Conservation (phyloP, 164 flowering plant species). For the Litsea cubeba region DNA sequence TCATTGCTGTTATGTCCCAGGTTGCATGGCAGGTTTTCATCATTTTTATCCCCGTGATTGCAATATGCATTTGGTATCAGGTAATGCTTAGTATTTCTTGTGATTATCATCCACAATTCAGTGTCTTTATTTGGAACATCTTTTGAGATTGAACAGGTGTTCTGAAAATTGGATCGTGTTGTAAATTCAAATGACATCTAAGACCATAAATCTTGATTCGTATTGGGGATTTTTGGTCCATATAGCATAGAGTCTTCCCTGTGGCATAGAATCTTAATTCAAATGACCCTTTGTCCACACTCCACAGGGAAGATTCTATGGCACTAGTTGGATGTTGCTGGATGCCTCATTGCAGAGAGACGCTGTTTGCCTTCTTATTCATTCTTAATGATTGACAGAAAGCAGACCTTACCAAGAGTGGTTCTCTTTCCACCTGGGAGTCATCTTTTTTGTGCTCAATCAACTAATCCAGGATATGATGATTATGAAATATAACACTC, state of each 20-base stretch:
- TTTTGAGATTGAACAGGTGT: neutral
- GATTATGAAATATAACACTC: too few relatives aligned
- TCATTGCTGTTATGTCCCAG: slow-evolving; percentile 85
- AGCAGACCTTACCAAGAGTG: neutral
- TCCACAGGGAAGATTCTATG: neutral
- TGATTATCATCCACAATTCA: neutral
- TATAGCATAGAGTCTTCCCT: neutral
- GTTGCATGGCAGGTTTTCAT: slow-evolving; percentile 87
- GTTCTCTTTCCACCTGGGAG: neutral
- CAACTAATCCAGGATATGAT: neutral
- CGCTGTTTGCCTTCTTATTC: neutral
- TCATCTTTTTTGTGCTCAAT: neutral
- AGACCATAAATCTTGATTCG: neutral
- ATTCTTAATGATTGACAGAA: neutral
- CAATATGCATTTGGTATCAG: slow-evolving; percentile 72
- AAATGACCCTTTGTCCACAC: neutral
- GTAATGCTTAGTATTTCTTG: slow-evolving; percentile 28
- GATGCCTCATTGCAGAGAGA: neutral
- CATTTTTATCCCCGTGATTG: slow-evolving; percentile 64
- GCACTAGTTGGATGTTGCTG: neutral
- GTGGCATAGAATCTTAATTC: neutral
- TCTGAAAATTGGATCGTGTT: too few relatives aligned
- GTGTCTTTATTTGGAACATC: neutral
- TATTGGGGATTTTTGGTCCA: neutral
- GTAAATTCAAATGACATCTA: too few relatives aligned